Evolutionary conservation across 345 rosid genomes (phyloP).

Genomic region (Diplotaxis tenuifolia): DNA sequence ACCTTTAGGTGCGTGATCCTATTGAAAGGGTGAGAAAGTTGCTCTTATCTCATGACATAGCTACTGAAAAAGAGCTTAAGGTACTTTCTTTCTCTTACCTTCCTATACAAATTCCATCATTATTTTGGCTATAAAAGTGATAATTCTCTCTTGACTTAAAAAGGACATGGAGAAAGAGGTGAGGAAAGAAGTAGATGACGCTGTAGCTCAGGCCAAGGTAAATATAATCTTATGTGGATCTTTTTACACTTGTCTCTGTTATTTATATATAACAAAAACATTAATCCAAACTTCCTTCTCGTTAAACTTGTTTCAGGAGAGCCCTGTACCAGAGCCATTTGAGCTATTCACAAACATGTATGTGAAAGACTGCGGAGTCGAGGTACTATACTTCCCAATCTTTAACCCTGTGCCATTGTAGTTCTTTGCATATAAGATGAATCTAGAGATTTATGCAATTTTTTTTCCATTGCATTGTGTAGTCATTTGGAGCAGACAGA

Average conservation of each 20-base stretch:
- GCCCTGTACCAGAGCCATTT: constrained; percentile 89
- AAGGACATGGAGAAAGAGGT: constrained; percentile 93
- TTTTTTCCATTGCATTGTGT: constrained; percentile 16
- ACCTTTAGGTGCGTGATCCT: constrained; percentile 87
- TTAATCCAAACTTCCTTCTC: neutral
- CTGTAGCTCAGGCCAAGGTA: constrained; percentile 97
- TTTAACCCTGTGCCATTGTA: neutral
- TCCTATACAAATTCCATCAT: neutral
- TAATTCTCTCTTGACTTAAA: neutral
- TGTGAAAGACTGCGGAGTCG: constrained; percentile 68
- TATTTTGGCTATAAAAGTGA: neutral
- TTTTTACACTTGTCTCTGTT: constrained; percentile 1
- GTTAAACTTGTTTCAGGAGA: constrained; percentile 59
- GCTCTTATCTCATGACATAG: constrained; percentile 72
- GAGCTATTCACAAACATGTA: constrained; percentile 85
- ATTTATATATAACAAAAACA: neutral
- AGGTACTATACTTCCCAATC: constrained; percentile 46
- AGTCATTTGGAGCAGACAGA: constrained; percentile 89
- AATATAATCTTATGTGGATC: neutral
- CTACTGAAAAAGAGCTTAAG: constrained; percentile 97
- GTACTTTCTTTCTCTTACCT: constrained; percentile 37
- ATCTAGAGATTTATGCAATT: neutral
- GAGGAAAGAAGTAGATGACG: constrained; percentile 89
- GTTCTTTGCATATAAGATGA: neutral
- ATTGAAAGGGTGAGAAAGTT: constrained; percentile 86